Evolutionary conservation across 176 grass and related monocot genomes (phyloP).

Genomic region (Oryza meridionalis): DNA sequence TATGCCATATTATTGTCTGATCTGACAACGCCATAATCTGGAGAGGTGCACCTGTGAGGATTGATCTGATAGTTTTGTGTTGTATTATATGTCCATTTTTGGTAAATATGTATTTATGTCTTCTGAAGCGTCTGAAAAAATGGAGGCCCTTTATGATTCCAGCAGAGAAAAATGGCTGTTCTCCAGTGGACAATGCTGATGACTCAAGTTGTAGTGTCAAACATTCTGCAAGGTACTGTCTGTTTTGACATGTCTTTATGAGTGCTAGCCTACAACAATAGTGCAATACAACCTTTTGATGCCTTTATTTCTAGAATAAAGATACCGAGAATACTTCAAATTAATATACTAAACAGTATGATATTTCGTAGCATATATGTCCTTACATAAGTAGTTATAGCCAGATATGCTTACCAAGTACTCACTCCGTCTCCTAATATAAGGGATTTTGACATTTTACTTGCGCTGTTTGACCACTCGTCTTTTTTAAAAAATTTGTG

Average conservation of each 20-base stretch:
- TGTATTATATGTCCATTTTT: slow-evolving; percentile 34
- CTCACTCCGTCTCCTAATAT: too few species aligned
- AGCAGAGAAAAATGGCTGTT: neutral
- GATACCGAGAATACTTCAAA: neutral
- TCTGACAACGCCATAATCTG: neutral
- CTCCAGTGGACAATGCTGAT: neutral
- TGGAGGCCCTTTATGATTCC: neutral
- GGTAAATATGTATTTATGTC: slow-evolving; percentile 34
- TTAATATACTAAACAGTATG: neutral
- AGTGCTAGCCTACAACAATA: too few species aligned
- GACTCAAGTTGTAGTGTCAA: neutral
- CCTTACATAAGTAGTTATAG: too few species aligned
- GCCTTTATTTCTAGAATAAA: neutral
- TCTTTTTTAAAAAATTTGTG: too few species aligned
- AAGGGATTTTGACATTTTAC: too few species aligned
- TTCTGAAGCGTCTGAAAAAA: neutral
- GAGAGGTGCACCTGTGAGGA: slow-evolving; percentile 32
- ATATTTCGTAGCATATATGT: too few species aligned
- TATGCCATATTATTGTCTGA: slow-evolving; percentile 8
- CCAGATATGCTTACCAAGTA: neutral
- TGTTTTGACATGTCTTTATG: too few species aligned
- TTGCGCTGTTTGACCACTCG: too few species aligned
- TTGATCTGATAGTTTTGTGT: slow-evolving; percentile 39
- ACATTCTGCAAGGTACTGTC: neutral
- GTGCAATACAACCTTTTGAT: neutral